Percentiles rank a stretch among this genome's conserved stretches.
phyloP scores from a whole-genome alignment of 2,329 filamentous ascomycete species.

The Sarocladium strictum region DNA sequence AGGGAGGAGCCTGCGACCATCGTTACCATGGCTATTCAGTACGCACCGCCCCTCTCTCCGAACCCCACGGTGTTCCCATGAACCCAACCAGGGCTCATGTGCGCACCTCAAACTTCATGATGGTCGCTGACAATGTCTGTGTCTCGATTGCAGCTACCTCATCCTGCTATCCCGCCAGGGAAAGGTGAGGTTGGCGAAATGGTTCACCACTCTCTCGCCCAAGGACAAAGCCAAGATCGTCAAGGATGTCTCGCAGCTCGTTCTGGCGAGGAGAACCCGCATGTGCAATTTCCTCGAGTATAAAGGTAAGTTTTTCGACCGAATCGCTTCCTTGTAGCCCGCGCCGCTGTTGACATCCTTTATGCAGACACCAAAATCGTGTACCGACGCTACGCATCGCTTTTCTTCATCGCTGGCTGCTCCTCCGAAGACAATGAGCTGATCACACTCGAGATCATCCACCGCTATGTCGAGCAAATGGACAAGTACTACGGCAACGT shows the following conservation, averaged over 20 bases:
- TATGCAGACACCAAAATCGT: slow-evolving; percentile 89
- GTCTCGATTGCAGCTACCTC: slow-evolving; percentile 63
- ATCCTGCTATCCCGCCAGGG: slow-evolving; percentile 97
- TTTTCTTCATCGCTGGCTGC: slow-evolving; percentile 98
- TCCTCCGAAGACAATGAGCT: slow-evolving; percentile 97
- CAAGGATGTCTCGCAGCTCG: slow-evolving; percentile 97
- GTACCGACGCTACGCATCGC: slow-evolving; percentile 94
- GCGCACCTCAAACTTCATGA: neutral
- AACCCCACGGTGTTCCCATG: slow-evolving; percentile 12
- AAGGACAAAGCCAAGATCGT: slow-evolving; percentile 99
- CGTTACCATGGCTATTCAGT: slow-evolving; percentile 40
- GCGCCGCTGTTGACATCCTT: slow-evolving; percentile 10
- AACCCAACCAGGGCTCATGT: slow-evolving; percentile 13
- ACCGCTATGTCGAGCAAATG: slow-evolving; percentile 99
- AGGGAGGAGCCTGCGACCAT: slow-evolving; percentile 14
- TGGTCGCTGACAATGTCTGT: slow-evolving; percentile 10
- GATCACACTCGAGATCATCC: slow-evolving; percentile 96
- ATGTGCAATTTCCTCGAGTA: slow-evolving; percentile 99
- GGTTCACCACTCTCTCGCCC: slow-evolving; percentile 96
- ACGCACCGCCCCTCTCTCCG: slow-evolving; percentile 17
- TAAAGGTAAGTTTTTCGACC: slow-evolving; percentile 82
- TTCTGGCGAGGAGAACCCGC: slow-evolving; percentile 88
- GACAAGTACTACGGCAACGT: slow-evolving; percentile 99
- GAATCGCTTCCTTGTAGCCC: neutral
- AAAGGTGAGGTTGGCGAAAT: slow-evolving; percentile 98